Evolutionary conservation across 768 basidiomycete genomes (phyloP), one percentile per base, ranked within the genome.

Genomic region (Termitomyces sp.): DNA sequence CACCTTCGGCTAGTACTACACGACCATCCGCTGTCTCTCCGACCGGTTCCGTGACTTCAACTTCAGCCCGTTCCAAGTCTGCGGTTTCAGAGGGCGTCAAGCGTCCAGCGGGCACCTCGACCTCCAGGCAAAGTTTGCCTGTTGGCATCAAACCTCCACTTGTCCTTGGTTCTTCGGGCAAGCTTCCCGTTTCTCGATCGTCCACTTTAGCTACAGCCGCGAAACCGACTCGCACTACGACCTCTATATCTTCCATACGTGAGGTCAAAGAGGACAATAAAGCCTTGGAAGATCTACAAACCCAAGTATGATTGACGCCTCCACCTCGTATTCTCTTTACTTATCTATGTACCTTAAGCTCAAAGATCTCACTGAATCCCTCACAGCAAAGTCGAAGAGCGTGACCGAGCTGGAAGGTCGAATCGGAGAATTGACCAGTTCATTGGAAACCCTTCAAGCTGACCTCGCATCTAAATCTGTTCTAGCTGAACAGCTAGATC

Each of bases 221-320:
- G 9, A 81, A 75, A 54, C 59, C 82, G 41, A 68, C 80, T 54
- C 77, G 82, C 17, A 69, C 81, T 29, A 64, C 82, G 38, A 73
- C 77, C 25, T 91, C 90, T 14, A 84, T 91, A 47, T 80, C 87
- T n/a, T 90, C 90, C 9, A 84, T 91, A 57, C 80, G 78, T 57
- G 90, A 90, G 63, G 74, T 86, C 17, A 82, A 80, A 59, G 86
- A 85, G 59, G 84, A 85, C 61, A 74, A 71, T n/a, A 83, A 82
- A 64, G 79, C 70, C 12, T 60, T 84, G 21, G 77, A 79, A 55
- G 86, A 83, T 54, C 65, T 90, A 17, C 83, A 86, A 67, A 73
- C 67, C 48, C 83, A 89, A 80, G 89, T 82, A 66, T 32, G 71
- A 54, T 65, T 38, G 69, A 46, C n/a, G 29, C 5, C 21, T 56